phyloP scores from a whole-genome alignment of 768 basidiomycete species.

The Termitomyces bulborhizus region DNA sequence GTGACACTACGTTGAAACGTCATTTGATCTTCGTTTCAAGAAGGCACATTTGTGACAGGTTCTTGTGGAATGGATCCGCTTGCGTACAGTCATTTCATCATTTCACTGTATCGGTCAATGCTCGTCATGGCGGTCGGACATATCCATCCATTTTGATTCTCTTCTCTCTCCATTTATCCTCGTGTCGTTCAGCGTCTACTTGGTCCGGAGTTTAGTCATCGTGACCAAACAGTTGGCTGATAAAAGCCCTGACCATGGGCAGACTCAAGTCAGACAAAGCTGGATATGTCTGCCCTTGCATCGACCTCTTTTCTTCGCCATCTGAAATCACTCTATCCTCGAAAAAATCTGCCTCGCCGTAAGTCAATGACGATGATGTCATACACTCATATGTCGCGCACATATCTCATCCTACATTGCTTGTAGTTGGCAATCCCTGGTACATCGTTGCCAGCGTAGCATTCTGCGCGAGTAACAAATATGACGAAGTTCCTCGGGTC shows the following conservation, averaged over 20 bases:
- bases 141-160: background rate
- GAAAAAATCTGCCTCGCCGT: slow-evolving; percentile 10
- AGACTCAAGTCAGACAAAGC: background rate
- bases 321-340: slow-evolving; percentile 42
- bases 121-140: too few relatives aligned
- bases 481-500: slow-evolving; percentile 51
- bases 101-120: too few relatives aligned
- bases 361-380: background rate
- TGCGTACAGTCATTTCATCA: background rate
- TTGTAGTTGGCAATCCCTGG: slow-evolving; percentile 41
- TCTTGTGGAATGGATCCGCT: background rate
- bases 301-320: slow-evolving; percentile 35
- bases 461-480: slow-evolving; percentile 51
- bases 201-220: background rate
- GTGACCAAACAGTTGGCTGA: background rate
- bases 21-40: background rate
- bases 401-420: background rate
- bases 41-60: background rate
- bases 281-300: slow-evolving; percentile 20
- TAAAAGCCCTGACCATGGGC: background rate
- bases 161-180: background rate
- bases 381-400: too few relatives aligned
- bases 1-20: too few relatives aligned
- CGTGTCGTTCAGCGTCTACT: background rate
- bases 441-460: slow-evolving; percentile 50